Evolutionary conservation across 257 asterid species (phyloP).

Genomic region (Nicotiana obtusifolia): DNA sequence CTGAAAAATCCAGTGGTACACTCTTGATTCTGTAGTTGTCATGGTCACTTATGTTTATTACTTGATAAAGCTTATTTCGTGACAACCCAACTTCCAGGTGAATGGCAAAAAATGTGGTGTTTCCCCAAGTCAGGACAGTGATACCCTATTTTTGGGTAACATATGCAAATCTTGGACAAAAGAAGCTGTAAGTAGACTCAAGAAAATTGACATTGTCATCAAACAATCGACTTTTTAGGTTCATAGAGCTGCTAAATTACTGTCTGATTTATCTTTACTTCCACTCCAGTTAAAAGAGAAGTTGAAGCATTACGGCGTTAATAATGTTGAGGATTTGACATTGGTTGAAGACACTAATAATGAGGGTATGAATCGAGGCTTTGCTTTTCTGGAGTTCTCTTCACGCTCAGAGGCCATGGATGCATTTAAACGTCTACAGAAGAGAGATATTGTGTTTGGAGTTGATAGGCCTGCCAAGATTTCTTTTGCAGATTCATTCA

Average conservation of each 20-base stretch:
- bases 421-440: conserved; percentile 96
- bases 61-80: conserved; percentile 30
- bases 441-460: conserved; percentile 84
- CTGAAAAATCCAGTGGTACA: conserved; percentile 89
- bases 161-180: conserved; percentile 92
- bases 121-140: conserved; percentile 97
- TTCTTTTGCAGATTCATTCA: conserved; percentile 95
- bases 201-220: conserved; percentile 8
- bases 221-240: conserved; percentile 27
- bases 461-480: conserved; percentile 93
- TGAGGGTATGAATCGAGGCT: conserved; percentile 80
- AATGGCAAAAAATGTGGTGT: conserved; percentile 98
- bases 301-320: conserved; percentile 69
- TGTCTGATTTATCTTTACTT: conserved; percentile 37
- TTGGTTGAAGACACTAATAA: conserved; percentile 82
- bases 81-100: conserved; percentile 68
- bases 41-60: conserved; percentile 20
- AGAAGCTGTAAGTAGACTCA: conserved; percentile 74
- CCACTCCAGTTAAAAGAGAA: conserved; percentile 82
- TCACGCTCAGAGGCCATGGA: conserved; percentile 97
- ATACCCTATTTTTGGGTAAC: conserved; percentile 91
- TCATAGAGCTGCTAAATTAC: conserved; percentile 19
- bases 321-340: conserved; percentile 80
- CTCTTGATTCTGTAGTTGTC: conserved; percentile 31
- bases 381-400: conserved; percentile 89